Percentiles rank a stretch among this genome's conserved stretches.
Evolutionary conservation across 768 basidiomycete genomes (phyloP).

Genomic region (Macrolepiota fuliginosa): DNA sequence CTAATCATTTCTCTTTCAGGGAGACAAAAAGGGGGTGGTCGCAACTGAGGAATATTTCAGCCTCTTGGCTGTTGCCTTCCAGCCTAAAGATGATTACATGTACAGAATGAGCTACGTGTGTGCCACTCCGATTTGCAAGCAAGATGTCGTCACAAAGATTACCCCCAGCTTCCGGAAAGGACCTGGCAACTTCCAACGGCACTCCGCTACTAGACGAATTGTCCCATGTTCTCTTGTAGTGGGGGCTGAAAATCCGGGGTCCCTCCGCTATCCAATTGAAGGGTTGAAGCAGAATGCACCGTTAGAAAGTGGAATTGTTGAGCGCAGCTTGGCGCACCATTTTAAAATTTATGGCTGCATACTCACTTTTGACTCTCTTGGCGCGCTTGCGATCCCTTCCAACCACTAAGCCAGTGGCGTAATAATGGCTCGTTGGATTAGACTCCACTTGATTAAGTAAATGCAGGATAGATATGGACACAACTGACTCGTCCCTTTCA

Average conservation of each 20-base stretch:
- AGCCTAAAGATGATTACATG: background rate
- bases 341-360: background rate
- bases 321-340: background rate
- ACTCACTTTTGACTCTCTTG: background rate
- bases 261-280: no score
- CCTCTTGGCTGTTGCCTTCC: background rate
- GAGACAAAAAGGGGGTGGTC: no score
- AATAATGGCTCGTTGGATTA: background rate
- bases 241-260: no score
- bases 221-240: no score
- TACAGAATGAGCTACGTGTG: background rate
- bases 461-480: no score
- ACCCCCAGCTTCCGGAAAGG: background rate
- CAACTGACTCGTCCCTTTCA: no score
- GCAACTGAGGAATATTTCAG: no score
- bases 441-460: background rate
- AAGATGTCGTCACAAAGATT: background rate
- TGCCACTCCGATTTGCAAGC: background rate
- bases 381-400: background rate
- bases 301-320: background rate
- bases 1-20: no score
- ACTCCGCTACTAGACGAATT: background rate
- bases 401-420: background rate
- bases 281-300: no score
- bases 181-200: background rate